Conservation (phyloP, 1,284 basidiomycete species). For the Trametes pubescens region DNA sequence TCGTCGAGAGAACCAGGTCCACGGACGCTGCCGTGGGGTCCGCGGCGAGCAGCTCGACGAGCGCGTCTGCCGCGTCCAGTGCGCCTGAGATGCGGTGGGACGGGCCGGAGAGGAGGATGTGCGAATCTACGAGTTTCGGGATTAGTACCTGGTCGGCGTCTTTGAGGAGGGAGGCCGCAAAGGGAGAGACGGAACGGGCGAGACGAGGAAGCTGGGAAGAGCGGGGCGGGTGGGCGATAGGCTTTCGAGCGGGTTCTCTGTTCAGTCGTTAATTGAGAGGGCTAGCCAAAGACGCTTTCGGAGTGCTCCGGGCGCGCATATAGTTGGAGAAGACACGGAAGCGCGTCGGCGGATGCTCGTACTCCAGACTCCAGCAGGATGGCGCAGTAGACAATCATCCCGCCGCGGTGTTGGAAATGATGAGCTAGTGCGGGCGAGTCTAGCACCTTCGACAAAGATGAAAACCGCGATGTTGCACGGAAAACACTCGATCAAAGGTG, state of each 20-base stretch:
- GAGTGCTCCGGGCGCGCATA: not conserved
- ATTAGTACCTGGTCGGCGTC: constrained; percentile 7
- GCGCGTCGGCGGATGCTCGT: not conserved
- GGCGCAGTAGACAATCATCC: not conserved
- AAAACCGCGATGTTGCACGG: not conserved
- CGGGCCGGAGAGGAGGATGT: not conserved
- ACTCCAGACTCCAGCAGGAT: not conserved
- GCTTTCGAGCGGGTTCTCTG: not conserved
- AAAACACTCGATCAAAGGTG: not conserved
- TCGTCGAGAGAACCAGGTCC: constrained; percentile 26
- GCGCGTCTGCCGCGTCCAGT: constrained; percentile 34
- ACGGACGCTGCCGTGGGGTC: constrained; percentile 22
- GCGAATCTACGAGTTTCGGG: not conserved
- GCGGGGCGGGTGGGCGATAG: not conserved
- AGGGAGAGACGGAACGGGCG: constrained; percentile 2
- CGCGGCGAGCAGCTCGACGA: constrained; percentile 26
- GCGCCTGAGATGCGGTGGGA: constrained; percentile 21
- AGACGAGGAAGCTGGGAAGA: not conserved
- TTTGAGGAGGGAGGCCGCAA: not conserved
- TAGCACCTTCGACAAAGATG: too few species aligned
- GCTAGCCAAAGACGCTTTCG: not conserved
- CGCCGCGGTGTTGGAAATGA: too few species aligned
- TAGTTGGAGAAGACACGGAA: not conserved
- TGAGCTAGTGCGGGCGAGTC: too few species aligned
- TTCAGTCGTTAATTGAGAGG: constrained; percentile 2